Conservation (phyloP, 129 eudicot species). For the Pulicaria dysenterica region DNA sequence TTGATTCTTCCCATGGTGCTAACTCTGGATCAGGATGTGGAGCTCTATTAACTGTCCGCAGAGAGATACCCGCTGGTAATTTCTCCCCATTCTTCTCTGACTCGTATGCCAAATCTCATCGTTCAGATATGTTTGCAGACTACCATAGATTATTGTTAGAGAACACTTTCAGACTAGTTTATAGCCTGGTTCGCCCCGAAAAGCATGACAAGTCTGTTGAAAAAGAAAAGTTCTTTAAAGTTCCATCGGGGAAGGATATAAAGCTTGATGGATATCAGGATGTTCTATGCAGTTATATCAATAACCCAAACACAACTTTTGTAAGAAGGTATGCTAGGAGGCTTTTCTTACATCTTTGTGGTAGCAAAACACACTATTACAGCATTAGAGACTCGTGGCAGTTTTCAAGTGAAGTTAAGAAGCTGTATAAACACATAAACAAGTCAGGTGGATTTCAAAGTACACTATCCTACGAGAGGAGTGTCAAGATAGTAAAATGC, state of each 20-base stretch:
- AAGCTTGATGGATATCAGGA: conserved; percentile 98
- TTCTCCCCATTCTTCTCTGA: conserved; percentile 96
- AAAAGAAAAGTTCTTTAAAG: conserved; percentile 75
- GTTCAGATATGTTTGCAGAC: conserved; percentile 92
- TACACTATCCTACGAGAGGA: conserved; percentile 85
- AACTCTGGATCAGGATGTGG: conserved; percentile 94
- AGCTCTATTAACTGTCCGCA: conserved; percentile 79
- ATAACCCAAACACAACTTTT: conserved; percentile 75
- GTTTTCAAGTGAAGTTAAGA: conserved; percentile 89
- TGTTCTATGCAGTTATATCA: conserved; percentile 93
- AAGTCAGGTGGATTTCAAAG: conserved; percentile 91
- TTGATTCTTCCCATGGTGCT: conserved; percentile 60
- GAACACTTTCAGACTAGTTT: conserved; percentile 86
- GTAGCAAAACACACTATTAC: conserved; percentile 96
- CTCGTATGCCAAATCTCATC: conserved; percentile 92
- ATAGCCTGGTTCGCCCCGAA: conserved; percentile 93
- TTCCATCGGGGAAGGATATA: conserved; percentile 74
- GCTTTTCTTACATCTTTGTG: conserved; percentile 94
- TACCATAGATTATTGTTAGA: conserved; percentile 84
- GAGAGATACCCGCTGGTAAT: conserved; percentile 98
- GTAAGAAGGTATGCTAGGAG: conserved; percentile 94
- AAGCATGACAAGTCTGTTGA: conserved; percentile 89
- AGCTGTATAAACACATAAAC: conserved; percentile 78
- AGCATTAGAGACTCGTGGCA: conserved; percentile 96
- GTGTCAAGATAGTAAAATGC: conserved; percentile 92